Percentiles rank a stretch among this genome's conserved stretches.
These are phyloP conservation scores for Spergularia marina DNA, from an alignment of 148 eudicot species.

Conservation along the genomic window DNA sequence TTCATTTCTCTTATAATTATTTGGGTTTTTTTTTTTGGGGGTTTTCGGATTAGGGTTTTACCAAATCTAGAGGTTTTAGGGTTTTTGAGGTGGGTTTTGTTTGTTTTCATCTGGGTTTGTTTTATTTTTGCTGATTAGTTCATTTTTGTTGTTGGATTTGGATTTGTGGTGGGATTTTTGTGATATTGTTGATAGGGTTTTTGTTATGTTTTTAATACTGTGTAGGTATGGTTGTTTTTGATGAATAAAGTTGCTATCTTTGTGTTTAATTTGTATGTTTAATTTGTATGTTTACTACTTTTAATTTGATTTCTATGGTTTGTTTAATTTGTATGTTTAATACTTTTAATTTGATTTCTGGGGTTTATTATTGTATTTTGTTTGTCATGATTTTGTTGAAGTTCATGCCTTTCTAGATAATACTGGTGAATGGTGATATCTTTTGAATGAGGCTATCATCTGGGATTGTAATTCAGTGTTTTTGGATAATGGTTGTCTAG, in stretches of 20 bases:
- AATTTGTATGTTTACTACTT: not conserved
- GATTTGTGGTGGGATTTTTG: not conserved
- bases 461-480: not conserved
- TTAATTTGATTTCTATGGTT: not conserved
- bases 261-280: not conserved
- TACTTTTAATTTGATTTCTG: not conserved
- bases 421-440: too few species aligned
- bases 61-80: not conserved
- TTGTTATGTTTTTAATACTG: not conserved
- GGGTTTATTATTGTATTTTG: not conserved
- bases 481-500: not conserved
- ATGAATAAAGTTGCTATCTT: not conserved
- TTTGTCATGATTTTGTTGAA: not conserved
- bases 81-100: slow-evolving; percentile 16
- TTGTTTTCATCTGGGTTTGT: not conserved
- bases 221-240: not conserved
- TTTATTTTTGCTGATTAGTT: not conserved
- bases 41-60: slow-evolving; percentile 13
- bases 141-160: not conserved
- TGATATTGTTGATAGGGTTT: not conserved
- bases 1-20: not conserved
- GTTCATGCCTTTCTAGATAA: too few species aligned
- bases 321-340: not conserved
- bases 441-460: too few species aligned
- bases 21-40: too few species aligned